A percentile compares a stretch with the other conserved stretches of the same genome.
Evolutionary conservation across 441 rosid genomes (phyloP).

Genomic region (Raphanus hybrid): DNA sequence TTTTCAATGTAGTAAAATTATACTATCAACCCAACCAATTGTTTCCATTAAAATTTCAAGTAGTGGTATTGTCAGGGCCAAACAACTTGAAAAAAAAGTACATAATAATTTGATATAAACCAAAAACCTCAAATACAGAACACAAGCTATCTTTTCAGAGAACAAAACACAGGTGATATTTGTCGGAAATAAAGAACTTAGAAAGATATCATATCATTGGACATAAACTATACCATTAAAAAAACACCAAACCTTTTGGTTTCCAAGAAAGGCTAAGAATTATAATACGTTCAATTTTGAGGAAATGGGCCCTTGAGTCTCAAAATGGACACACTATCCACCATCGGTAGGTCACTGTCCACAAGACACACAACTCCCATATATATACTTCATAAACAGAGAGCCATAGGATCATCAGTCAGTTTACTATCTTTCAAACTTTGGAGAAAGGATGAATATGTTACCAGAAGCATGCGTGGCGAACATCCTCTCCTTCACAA

Average conservation of each 20-base stretch:
- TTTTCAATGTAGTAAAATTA: background rate
- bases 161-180: background rate
- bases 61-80: no score
- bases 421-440: background rate
- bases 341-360: no score
- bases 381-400: background rate
- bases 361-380: no score
- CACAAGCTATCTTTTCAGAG: constrained; percentile 13
- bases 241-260: constrained; percentile 7
- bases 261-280: background rate
- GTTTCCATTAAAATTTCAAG: no score
- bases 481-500: constrained; percentile 52
- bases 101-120: background rate
- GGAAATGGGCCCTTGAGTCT: background rate
- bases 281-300: no score
- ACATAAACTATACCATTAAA: background rate
- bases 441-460: constrained; percentile 13
- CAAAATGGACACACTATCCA: no score
- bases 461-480: constrained; percentile 68
- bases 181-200: background rate
- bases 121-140: constrained; percentile 12
- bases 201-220: background rate
- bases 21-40: no score
- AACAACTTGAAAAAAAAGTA: no score
- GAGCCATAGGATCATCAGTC: no score